These are phyloP conservation scores for Apiotrichum sp. DNA, from an alignment of 1,284 basidiomycete species.

Conservation along the genomic window DNA sequence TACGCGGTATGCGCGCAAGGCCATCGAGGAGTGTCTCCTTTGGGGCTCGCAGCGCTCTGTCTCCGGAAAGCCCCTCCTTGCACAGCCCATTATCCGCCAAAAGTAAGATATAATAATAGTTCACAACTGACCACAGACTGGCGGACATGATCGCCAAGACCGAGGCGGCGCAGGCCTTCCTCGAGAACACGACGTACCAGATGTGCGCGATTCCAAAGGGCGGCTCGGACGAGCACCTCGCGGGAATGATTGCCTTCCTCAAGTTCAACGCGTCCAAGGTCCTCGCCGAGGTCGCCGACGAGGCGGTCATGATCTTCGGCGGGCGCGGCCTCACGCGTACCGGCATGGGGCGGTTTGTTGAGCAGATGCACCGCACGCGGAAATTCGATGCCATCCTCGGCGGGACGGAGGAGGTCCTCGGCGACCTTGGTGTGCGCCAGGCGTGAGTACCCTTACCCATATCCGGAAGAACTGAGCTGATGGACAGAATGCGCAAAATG, in stretches of 20 bases:
- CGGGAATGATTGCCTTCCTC: slow-evolving; percentile 47
- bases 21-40: slow-evolving; percentile 47
- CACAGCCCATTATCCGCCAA: slow-evolving; percentile 71
- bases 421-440: slow-evolving; percentile 52
- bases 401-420: slow-evolving; percentile 49
- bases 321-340: slow-evolving; percentile 19
- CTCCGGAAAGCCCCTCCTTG: slow-evolving; percentile 74
- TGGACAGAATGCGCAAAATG: not conserved
- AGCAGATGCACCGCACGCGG: slow-evolving; percentile 56
- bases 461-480: not conserved
- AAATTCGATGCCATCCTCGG: slow-evolving; percentile 74
- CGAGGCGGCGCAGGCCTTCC: slow-evolving; percentile 78
- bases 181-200: slow-evolving; percentile 83
- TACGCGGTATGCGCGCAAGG: slow-evolving; percentile 13
- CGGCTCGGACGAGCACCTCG: slow-evolving; percentile 52
- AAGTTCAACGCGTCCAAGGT: slow-evolving; percentile 56
- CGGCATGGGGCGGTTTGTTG: slow-evolving; percentile 54
- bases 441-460: not conserved
- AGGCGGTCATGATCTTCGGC: slow-evolving; percentile 50
- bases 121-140: slow-evolving; percentile 39
- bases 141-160: slow-evolving; percentile 78
- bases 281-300: slow-evolving; percentile 49
- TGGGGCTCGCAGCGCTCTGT: slow-evolving; percentile 74
- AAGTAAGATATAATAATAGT: slow-evolving; percentile 17
- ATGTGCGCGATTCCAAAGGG: slow-evolving; percentile 77